These are phyloP conservation scores for Tuber umbilicatum DNA, from an alignment of 495 filamentous ascomycete genomes.

Conservation along the genomic window DNA sequence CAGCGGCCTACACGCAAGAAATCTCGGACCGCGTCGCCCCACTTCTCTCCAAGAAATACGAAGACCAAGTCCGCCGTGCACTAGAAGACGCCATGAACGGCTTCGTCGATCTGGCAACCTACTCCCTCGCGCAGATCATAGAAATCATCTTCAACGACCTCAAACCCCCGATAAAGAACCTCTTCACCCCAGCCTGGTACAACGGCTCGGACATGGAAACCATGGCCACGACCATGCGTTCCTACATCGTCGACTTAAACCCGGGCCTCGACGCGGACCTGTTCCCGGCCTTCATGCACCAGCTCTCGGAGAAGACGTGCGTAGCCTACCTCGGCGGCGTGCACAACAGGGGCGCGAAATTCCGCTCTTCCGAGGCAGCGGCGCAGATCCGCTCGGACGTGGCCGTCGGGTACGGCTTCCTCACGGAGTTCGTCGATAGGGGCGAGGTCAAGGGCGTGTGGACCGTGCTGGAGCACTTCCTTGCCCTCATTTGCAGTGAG, in stretches of 20 bases:
- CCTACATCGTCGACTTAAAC: constrained; percentile 85
- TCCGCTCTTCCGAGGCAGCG: constrained; percentile 49
- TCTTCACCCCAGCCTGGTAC: constrained; percentile 91
- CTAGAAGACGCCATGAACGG: constrained; percentile 70
- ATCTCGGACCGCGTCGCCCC: constrained; percentile 81
- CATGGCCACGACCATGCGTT: constrained; percentile 85
- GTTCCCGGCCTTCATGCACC: constrained; percentile 59
- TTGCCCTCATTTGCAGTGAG: constrained; percentile 64
- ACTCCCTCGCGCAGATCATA: constrained; percentile 80
- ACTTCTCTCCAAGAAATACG: constrained; percentile 73
- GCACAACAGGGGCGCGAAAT: constrained; percentile 83
- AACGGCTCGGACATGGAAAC: constrained; percentile 71
- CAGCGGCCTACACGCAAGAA: constrained; percentile 45
- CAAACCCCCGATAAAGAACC: constrained; percentile 66
- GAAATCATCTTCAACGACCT: constrained; percentile 83
- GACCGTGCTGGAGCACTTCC: constrained; percentile 76
- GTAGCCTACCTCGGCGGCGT: constrained; percentile 78
- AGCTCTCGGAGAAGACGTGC: constrained; percentile 82
- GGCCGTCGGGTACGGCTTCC: constrained; percentile 35
- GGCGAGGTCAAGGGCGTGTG: constrained; percentile 76
- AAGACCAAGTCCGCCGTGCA: constrained; percentile 57
- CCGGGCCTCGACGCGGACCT: constrained; percentile 73
- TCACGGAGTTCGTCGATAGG: constrained; percentile 41
- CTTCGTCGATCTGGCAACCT: constrained; percentile 86
- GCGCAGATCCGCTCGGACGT: constrained; percentile 41